Conservation (phyloP, 2,329 filamentous ascomycete genomes). For the Colletotrichum falcatum region DNA sequence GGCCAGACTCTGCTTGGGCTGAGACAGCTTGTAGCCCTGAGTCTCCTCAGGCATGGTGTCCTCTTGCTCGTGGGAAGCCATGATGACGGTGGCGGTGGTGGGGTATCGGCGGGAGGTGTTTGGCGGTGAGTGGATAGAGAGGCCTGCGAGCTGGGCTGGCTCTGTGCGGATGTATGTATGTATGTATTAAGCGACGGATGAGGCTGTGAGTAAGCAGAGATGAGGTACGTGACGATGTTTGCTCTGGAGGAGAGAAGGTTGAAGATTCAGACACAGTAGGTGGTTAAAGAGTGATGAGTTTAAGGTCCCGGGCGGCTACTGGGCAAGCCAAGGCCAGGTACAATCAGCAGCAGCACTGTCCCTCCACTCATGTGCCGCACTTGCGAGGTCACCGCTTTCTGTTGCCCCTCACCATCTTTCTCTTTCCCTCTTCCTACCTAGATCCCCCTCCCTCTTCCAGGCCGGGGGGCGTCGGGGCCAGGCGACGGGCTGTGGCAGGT, state of each 20-base stretch:
- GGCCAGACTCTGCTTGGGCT: conserved; percentile 95
- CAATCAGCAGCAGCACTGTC: not conserved
- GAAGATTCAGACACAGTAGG: conserved; percentile 13
- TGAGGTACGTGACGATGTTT: conserved; percentile 33
- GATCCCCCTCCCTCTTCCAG: not conserved
- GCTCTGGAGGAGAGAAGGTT: conserved; percentile 37
- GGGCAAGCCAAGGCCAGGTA: not conserved
- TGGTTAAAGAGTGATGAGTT: conserved; percentile 1
- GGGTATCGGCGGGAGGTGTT: conserved; percentile 17
- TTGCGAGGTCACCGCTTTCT: conserved; percentile 36
- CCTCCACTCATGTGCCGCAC: not conserved
- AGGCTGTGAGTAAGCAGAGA: conserved; percentile 16
- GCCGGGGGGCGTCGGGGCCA: conserved; percentile 17
- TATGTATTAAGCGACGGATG: not conserved
- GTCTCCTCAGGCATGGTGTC: conserved; percentile 90
- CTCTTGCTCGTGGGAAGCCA: conserved; percentile 76
- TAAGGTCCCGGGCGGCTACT: not conserved
- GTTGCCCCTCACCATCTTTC: conserved; percentile 34
- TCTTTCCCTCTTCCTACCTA: not conserved
- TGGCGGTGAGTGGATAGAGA: not conserved
- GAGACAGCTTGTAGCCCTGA: conserved; percentile 96
- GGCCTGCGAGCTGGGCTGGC: conserved; percentile 4
- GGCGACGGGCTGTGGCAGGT: conserved; percentile 19
- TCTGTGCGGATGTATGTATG: not conserved
- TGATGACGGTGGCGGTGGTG: conserved; percentile 53